Conservation (phyloP, 108 stramenopile genomes). For the Nitzschia palea region DNA sequence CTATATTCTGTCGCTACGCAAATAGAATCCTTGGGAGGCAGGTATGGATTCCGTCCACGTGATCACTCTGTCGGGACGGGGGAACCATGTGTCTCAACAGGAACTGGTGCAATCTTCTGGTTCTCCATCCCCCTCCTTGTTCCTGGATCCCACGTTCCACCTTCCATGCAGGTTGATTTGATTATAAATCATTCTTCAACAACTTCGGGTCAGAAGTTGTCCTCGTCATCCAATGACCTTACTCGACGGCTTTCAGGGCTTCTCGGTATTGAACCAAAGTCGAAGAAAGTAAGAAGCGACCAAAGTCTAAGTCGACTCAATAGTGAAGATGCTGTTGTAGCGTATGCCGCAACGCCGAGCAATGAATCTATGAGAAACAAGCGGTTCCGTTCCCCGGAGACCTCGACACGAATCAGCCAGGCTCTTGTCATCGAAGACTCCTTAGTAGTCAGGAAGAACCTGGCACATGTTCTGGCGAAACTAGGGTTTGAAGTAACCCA, state of each 20-base stretch:
- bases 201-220: no score
- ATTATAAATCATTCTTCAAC: no score
- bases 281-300: background rate
- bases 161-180: no score
- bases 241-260: background rate
- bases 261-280: background rate
- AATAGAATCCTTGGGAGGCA: conserved; percentile 52
- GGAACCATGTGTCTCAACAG: conserved; percentile 10
- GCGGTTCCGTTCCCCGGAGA: background rate
- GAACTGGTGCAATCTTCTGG: conserved; percentile 60
- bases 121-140: conserved; percentile 46
- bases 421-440: conserved; percentile 68
- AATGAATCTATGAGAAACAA: background rate
- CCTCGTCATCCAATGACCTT: no score
- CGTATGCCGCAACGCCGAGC: background rate
- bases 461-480: conserved; percentile 49
- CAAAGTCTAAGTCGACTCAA: background rate
- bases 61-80: conserved; percentile 6
- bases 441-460: conserved; percentile 54
- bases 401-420: conserved; percentile 19
- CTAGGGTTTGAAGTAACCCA: conserved; percentile 58
- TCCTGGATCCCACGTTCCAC: conserved; percentile 1
- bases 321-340: background rate
- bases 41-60: conserved; percentile 48
- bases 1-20: conserved; percentile 59